Percentiles rank a stretch among this genome's conserved stretches.
These are phyloP conservation scores for Purpureocillium takamizusanense DNA, from an alignment of 2,329 filamentous ascomycete species.

Conservation along the genomic window DNA sequence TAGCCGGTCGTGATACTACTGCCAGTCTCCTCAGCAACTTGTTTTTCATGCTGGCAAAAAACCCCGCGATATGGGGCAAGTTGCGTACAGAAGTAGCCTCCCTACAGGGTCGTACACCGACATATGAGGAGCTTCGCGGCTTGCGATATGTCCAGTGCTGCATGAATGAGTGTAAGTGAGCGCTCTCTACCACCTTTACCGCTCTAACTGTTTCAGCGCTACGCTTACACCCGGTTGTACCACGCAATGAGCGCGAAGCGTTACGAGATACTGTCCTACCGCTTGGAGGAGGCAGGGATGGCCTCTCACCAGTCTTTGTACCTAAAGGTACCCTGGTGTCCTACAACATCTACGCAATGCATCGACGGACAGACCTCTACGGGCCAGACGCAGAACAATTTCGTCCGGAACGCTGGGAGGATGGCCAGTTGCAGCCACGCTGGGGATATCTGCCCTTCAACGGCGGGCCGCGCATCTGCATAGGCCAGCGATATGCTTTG, in stretches of 20 bases:
- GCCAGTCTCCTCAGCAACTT: conserved; percentile 21
- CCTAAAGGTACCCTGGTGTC: conserved; percentile 31
- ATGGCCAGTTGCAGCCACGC: conserved; percentile 20
- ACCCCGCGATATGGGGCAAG: conserved; percentile 28
- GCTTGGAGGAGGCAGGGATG: conserved; percentile 37
- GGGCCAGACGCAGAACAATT: conserved; percentile 29
- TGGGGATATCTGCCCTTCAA: conserved; percentile 39
- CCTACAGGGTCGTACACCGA: conserved; percentile 10
- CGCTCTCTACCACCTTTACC: too few species aligned
- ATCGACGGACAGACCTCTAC: conserved; percentile 26
- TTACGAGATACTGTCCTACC: conserved; percentile 38
- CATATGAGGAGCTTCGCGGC: conserved; percentile 10
- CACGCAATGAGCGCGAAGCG: conserved; percentile 36
- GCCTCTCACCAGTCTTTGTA: conserved; percentile 35
- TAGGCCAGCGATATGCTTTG: conserved; percentile 14
- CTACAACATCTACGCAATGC: conserved; percentile 32
- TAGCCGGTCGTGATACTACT: conserved; percentile 29
- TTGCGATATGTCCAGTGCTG: conserved; percentile 12
- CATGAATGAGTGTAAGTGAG: conserved; percentile 13
- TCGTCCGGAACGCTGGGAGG: conserved; percentile 30
- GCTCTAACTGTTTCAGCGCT: too few species aligned
- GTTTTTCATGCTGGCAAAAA: conserved; percentile 23
- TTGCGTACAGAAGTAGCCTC: conserved; percentile 25
- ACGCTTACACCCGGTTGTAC: conserved; percentile 37
- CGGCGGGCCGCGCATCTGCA: conserved; percentile 34